These are phyloP conservation scores for Carex kokanica DNA, from an alignment of 176 grass and related monocot species.

Conservation along the genomic window DNA sequence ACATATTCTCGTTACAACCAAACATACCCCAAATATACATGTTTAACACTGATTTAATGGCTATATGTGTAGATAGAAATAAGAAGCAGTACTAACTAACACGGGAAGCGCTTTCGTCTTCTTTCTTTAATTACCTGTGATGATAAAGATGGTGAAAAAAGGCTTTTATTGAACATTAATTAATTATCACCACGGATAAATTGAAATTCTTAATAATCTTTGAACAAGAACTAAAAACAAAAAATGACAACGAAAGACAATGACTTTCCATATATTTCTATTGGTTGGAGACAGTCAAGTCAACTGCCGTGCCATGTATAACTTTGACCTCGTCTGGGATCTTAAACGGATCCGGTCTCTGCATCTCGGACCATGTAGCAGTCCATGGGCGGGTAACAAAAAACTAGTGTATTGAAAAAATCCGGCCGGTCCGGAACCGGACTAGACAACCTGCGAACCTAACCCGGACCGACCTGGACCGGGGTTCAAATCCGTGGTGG, in stretches of 20 bases:
- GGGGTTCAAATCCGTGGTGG: too few species aligned
- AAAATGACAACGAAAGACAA: not conserved
- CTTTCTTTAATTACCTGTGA: not conserved
- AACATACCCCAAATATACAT: not conserved
- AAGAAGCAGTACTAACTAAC: not conserved
- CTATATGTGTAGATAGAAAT: not conserved
- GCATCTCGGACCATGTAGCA: not conserved
- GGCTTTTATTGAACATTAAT: not conserved
- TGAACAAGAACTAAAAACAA: not conserved
- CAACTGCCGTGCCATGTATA: not conserved
- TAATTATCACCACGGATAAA: not conserved
- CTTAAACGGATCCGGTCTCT: not conserved
- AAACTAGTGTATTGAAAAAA: too few species aligned
- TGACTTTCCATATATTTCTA: not conserved
- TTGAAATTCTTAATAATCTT: not conserved
- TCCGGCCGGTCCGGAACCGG: too few species aligned
- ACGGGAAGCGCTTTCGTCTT: not conserved
- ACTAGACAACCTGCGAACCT: too few species aligned
- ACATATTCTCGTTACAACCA: too few species aligned
- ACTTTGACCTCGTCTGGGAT: not conserved
- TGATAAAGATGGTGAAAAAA: not conserved
- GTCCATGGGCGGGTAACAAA: not conserved
- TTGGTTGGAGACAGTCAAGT: constrained; percentile 8
- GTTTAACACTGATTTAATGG: not conserved
- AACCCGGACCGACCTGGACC: too few species aligned